A percentile compares a stretch with the other conserved stretches of the same genome.
Conservation (phyloP, 768 basidiomycete species). For the Leccinum variicolor region DNA sequence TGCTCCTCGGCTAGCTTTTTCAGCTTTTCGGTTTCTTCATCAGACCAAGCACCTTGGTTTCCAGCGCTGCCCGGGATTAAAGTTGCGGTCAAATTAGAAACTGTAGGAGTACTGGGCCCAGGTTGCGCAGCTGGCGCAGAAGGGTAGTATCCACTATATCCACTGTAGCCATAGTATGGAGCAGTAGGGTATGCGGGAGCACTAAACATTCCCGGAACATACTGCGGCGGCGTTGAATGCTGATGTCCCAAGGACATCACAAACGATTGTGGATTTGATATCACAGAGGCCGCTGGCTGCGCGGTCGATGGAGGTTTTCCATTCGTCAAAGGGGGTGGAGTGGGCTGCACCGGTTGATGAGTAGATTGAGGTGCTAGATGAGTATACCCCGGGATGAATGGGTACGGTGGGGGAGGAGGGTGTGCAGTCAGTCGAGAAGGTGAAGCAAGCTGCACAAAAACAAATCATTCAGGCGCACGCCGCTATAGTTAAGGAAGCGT, state of each 20-base stretch:
- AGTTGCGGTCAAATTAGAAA: conserved; percentile 18
- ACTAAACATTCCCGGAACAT: conserved; percentile 32
- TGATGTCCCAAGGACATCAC: conserved; percentile 64
- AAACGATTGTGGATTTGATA: conserved; percentile 71
- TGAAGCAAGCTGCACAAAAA: conserved; percentile 57
- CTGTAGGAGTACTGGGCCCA: conserved; percentile 25
- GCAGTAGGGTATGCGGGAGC: conserved; percentile 52
- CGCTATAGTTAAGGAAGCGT: conserved; percentile 9
- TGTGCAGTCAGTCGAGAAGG: conserved; percentile 65
- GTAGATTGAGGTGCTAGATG: conserved; percentile 19
- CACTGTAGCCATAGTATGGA: conserved; percentile 61
- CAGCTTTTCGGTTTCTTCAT: conserved; percentile 70
- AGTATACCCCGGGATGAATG: conserved; percentile 42
- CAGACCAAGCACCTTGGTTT: conserved; percentile 74
- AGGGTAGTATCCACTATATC: conserved; percentile 33
- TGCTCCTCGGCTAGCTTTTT: conserved; percentile 69
- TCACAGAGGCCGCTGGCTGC: conserved; percentile 43
- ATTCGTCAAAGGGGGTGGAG: conserved; percentile 36
- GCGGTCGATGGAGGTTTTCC: conserved; percentile 31
- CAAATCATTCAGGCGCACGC: conserved; percentile 11
- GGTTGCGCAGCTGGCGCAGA: conserved; percentile 21
- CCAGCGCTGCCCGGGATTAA: conserved; percentile 33
- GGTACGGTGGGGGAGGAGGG: conserved; percentile 60
- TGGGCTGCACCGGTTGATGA: conserved; percentile 34
- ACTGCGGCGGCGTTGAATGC: conserved; percentile 46